phyloP scores from a whole-genome alignment of 331 rosid genomes.

The Phaseolus coccineus region DNA sequence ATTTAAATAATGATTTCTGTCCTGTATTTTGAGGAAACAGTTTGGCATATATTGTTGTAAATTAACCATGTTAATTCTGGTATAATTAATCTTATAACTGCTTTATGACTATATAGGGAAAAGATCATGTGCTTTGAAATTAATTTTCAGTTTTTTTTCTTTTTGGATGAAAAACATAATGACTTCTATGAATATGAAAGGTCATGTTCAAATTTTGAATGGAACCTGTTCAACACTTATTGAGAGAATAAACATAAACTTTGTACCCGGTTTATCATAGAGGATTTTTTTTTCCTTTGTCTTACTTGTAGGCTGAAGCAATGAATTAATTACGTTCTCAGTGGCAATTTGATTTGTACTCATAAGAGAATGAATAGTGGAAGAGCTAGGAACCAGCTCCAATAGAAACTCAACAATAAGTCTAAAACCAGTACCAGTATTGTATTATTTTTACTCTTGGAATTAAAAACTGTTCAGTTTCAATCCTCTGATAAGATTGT shows the following conservation, averaged over 20 bases:
- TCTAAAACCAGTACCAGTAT: too few relatives aligned
- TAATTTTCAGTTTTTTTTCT: not conserved
- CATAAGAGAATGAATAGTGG: too few relatives aligned
- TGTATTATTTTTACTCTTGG: too few relatives aligned
- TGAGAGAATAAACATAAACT: not conserved
- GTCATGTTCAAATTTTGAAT: not conserved
- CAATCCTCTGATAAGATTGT: too few relatives aligned
- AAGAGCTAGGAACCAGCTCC: too few relatives aligned
- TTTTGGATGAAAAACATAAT: not conserved
- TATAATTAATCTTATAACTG: not conserved
- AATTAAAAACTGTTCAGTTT: too few relatives aligned
- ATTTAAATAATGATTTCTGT: conserved; percentile 47
- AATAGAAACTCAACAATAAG: too few relatives aligned
- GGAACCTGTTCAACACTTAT: not conserved
- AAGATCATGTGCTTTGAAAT: not conserved
- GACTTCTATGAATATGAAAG: not conserved
- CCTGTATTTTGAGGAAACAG: conserved; percentile 11
- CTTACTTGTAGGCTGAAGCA: too few relatives aligned
- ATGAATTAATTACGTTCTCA: too few relatives aligned
- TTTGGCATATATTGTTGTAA: conserved; percentile 13
- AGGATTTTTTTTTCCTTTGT: not conserved
- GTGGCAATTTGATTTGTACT: too few relatives aligned
- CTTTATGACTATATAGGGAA: not conserved
- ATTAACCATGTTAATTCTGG: not conserved
- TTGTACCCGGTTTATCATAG: not conserved